Evolutionary conservation across 768 basidiomycete species (phyloP).

Genomic region (Lenzites betulinus): DNA sequence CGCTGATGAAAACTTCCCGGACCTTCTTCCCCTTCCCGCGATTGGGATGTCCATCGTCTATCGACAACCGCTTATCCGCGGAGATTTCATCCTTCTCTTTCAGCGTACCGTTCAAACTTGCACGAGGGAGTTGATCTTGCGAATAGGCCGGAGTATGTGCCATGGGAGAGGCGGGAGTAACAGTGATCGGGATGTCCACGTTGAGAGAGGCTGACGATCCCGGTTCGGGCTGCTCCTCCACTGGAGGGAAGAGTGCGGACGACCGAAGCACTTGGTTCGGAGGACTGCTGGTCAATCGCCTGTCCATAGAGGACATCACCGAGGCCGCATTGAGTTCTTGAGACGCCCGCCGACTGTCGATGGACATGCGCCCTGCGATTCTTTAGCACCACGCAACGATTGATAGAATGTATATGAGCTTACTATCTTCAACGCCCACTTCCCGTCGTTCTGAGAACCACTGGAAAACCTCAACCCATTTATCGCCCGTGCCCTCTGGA

Average conservation of each 20-base stretch:
- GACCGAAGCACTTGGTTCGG: neutral
- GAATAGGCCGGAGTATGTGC: conserved; percentile 14
- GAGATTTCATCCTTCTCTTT: conserved; percentile 9
- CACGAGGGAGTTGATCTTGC: conserved; percentile 12
- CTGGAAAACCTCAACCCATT: conserved; percentile 82
- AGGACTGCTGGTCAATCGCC: conserved; percentile 5
- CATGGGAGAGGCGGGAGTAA: conserved; percentile 63
- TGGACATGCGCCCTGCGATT: conserved; percentile 29
- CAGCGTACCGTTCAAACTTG: conserved; percentile 11
- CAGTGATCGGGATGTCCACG: conserved; percentile 48
- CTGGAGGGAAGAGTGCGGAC: conserved; percentile 7
- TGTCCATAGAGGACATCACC: conserved; percentile 22
- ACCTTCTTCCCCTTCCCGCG: conserved; percentile 67
- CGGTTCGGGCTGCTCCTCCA: conserved; percentile 16
- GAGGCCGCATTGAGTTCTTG: conserved; percentile 35
- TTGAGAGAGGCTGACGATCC: conserved; percentile 1
- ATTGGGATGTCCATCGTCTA: conserved; percentile 8
- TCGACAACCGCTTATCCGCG: conserved; percentile 4
- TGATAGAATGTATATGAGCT: conserved; percentile 2
- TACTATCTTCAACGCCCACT: conserved; percentile 35
- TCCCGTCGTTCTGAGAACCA: conserved; percentile 76
- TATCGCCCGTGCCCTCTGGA: conserved; percentile 75
- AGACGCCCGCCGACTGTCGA: conserved; percentile 31
- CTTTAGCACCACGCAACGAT: neutral
- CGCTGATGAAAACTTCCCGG: conserved; percentile 71